These are phyloP conservation scores for Populus hybrid DNA, from an alignment of 441 rosid genomes.

Conservation along the genomic window DNA sequence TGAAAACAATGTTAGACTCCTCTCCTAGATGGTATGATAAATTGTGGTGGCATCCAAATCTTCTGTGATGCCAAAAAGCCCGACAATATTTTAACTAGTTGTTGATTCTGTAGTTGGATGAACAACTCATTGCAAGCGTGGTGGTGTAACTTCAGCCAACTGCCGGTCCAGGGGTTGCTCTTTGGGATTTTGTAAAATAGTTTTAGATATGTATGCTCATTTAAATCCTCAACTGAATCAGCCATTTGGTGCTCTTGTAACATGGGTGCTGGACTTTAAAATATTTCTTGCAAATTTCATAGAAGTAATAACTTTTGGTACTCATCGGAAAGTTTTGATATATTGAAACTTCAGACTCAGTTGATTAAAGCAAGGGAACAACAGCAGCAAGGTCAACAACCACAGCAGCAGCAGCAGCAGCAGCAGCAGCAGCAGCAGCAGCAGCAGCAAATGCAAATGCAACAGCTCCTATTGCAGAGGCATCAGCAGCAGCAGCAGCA, in stretches of 20 bases:
- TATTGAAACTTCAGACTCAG: conserved; percentile 55
- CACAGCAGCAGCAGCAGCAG: conserved; percentile 56
- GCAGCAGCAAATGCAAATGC: conserved; percentile 67
- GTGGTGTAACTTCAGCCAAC: not conserved
- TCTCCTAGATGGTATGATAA: not conserved
- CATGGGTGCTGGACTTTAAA: not conserved
- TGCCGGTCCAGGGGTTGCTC: not conserved
- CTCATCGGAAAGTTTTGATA: conserved; percentile 12
- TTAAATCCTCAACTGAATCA: not conserved
- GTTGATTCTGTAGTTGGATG: not conserved
- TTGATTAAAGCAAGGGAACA: conserved; percentile 74
- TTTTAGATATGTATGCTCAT: not conserved
- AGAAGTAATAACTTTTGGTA: not conserved
- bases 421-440: conserved; percentile 34
- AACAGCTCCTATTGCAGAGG: conserved; percentile 49
- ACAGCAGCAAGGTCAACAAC: conserved; percentile 57
- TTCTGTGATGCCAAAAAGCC: not conserved
- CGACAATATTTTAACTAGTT: not conserved
- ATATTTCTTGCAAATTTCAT: not conserved
- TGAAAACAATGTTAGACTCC: not conserved
- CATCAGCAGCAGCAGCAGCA: conserved; percentile 41
- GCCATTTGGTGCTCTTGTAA: not conserved
- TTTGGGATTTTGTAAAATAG: not conserved
- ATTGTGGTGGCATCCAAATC: not conserved
- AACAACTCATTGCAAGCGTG: not conserved